Evolutionary conservation across 2,329 filamentous ascomycete species (phyloP).

Genomic region (Arthroderma sp.): DNA sequence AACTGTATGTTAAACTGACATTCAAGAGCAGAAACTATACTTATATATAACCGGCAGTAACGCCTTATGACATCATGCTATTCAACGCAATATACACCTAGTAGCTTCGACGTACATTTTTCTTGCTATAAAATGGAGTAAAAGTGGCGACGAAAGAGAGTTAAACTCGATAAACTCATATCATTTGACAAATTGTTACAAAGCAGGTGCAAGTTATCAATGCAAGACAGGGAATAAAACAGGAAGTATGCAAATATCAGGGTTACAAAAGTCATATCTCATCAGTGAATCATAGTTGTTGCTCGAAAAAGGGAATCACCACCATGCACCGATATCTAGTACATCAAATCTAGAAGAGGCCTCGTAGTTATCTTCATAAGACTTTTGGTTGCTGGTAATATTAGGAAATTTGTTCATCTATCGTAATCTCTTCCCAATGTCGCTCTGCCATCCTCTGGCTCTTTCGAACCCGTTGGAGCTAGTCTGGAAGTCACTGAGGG

Average conservation of each 20-base stretch:
- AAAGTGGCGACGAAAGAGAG: background rate
- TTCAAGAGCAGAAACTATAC: background rate
- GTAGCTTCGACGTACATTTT: no score
- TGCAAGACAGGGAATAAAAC: background rate
- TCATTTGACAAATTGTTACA: background rate
- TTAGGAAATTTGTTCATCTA: background rate
- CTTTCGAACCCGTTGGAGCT: constrained; percentile 68
- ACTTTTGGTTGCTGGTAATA: no score
- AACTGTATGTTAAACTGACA: background rate
- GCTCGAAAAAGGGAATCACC: background rate
- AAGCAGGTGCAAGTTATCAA: no score
- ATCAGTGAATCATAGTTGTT: background rate
- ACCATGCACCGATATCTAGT: background rate
- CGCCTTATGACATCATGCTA: background rate
- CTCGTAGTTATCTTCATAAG: no score
- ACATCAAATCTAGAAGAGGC: background rate
- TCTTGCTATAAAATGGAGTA: background rate
- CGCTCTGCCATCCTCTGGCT: constrained; percentile 65
- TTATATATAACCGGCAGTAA: background rate
- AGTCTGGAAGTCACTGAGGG: constrained; percentile 62
- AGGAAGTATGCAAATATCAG: background rate
- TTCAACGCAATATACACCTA: background rate
- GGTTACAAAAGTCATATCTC: background rate
- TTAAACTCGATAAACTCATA: background rate
- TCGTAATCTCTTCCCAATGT: constrained; percentile 69